Base-by-base conservation (phyloP, 306 rosid species). In the Acacia crassicarpa region DNA sequence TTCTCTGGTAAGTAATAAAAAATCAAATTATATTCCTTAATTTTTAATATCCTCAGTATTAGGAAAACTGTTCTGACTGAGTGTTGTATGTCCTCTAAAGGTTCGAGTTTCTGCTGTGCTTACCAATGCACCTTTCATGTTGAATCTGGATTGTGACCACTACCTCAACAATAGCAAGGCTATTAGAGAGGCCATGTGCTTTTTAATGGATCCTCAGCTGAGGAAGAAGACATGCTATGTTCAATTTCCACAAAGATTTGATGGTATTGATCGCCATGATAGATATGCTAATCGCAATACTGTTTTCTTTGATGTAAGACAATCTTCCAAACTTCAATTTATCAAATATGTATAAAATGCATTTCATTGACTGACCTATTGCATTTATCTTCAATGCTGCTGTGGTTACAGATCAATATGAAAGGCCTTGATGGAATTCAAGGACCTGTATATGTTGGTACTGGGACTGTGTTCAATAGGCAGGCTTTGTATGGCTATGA, bases 191-290 rank as follows among this genome's bases (percentile, higher is more conserved):
- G 98, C 95, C 25, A 95, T 93, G 98, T 95, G 98, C 83, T 95
- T 95, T 86, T 83, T 93, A 89, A 95, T 95, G 98, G 98, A 95
- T 69, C 88, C 88, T 38, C 91, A 88, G 19, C 91, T 91, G 0
- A 98, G 99, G 11, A 94, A 93, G 83, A 80, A 80, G 77, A 86
- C 92, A 41, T 93, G 97, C 67, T 95, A 95, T 88, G 94, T 93
- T 53, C 99, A 95, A 80, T 95, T 95, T 88, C 99, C 98, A 35
- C 99, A 95, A 81, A 93, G 97, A 85, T 95, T 95, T 27, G 98
- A 95, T 85, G 98, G 98, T 79, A 90, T 95, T 74, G 97, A 93
- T 86, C 97, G 93, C 65, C 91, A 97, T 0, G 98, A 95, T 81
- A 89, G 98, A 58, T 95, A 95, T 80, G 99, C 99, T 65, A 95